Base-by-base conservation (phyloP, 1,284 basidiomycete genomes). In the Erythrobasidium hasegawianum region DNA sequence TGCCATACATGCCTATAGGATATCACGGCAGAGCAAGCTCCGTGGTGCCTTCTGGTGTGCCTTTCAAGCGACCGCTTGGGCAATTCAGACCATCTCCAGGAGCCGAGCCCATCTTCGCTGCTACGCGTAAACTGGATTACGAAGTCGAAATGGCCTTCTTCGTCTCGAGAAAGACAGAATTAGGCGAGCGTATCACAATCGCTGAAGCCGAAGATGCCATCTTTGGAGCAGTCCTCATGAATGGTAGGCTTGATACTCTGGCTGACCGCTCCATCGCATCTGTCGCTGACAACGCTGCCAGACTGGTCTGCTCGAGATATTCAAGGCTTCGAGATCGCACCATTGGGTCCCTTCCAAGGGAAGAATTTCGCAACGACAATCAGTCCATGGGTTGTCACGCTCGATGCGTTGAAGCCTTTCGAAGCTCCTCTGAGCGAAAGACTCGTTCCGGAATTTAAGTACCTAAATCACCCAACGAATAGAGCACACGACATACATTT, bases 351-450 rank as follows among this genome's bases (percentile, higher is more conserved):
- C 4, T 69, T 69, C 41, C 68, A 70, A 33, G 66, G 69, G 53
- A 74, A 74, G 70, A 74, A 74, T 67, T 74, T 73, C 65, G 69
- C 67, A 33, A 73, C 72, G 14, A 71, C 73, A 45, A 70, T 74
- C 56, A 58, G 69, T 16, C 71, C 72, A 0, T 74, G 72, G 73
- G 59, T 74, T 24, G 68, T 74, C 24, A 47, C 38, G 0, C 67
- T 71, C 16, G 71, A 64, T 7, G 72, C 72, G 13, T 62, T 74
- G 40, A 43, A 65, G 57, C 70, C 71, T 22, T 73, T 73, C 70
- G 60, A 69, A 58, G 59, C 59, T 16, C 39, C 45, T 18, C 64
- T 73, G 0, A 64, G 68, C 0, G 53, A 24, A 13, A 54, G 69
- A 33, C 54, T 70, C 10, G 22, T 56, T 55, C 33, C 43, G 2